These are phyloP conservation scores for Kernera saxatilis DNA, from an alignment of 345 rosid genomes.

Conservation along the genomic window DNA sequence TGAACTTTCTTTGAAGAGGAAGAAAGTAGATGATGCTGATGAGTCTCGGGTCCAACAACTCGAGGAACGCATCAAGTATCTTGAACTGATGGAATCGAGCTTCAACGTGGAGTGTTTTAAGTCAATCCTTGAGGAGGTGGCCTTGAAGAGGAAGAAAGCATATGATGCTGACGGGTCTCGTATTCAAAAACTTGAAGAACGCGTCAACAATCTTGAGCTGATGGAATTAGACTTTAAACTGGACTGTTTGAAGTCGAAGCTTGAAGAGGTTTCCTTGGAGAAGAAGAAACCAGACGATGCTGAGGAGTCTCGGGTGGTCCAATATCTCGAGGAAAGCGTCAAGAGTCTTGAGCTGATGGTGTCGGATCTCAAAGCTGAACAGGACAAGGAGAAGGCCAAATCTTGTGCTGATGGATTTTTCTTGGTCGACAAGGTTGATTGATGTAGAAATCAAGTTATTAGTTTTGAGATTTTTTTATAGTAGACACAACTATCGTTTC, in stretches of 20 bases:
- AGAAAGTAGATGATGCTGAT: neutral
- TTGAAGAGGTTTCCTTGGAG: neutral
- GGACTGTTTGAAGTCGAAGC: neutral
- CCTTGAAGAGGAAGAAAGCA: neutral
- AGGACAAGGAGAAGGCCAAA: neutral
- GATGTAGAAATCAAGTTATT: neutral
- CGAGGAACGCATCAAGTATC: neutral
- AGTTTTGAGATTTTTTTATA: neutral
- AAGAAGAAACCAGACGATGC: neutral
- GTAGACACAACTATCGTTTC: neutral
- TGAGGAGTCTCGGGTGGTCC: neutral
- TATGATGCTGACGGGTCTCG: neutral
- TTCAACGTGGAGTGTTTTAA: neutral
- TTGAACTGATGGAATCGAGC: neutral
- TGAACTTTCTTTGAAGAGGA: neutral
- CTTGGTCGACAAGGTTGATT: slow-evolving; percentile 6
- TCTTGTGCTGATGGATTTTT: slow-evolving; percentile 7
- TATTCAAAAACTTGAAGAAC: neutral
- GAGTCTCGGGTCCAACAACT: neutral
- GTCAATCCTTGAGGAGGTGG: neutral
- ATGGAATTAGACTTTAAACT: neutral
- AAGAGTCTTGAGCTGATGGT: neutral
- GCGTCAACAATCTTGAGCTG: neutral
- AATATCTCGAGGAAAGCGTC: neutral
- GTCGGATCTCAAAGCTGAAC: neutral